These are phyloP conservation scores for Eurotiales sp. DNA, from an alignment of 2,329 filamentous ascomycete genomes.

Conservation along the genomic window DNA sequence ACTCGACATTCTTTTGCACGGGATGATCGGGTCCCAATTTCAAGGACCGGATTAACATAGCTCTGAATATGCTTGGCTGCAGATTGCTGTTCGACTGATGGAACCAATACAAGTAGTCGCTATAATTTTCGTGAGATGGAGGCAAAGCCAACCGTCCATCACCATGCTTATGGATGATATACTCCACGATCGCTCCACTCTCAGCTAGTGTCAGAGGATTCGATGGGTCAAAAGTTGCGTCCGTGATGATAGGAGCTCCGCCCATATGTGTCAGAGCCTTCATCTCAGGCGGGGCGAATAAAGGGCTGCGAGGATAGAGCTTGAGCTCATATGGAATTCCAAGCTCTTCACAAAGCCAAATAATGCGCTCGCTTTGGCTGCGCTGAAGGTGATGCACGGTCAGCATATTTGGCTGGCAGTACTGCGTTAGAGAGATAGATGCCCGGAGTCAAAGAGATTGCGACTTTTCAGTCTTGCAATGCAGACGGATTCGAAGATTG, in stretches of 20 bases:
- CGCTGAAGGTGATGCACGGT: slow-evolving; percentile 51
- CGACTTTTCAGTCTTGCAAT: too few species aligned
- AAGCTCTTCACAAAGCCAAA: slow-evolving; percentile 65
- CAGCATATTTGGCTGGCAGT: not conserved
- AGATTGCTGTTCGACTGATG: slow-evolving; percentile 54
- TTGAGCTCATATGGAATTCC: slow-evolving; percentile 51
- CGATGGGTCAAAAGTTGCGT: slow-evolving; percentile 40
- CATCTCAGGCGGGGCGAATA: slow-evolving; percentile 37
- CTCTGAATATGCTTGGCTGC: slow-evolving; percentile 36
- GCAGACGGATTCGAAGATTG: not conserved
- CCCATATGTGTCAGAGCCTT: slow-evolving; percentile 50
- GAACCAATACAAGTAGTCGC: slow-evolving; percentile 63
- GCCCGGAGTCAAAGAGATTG: too few species aligned
- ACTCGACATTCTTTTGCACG: slow-evolving; percentile 26
- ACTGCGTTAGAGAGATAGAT: not conserved
- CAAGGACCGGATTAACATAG: slow-evolving; percentile 31
- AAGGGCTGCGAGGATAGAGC: slow-evolving; percentile 46
- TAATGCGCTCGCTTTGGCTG: slow-evolving; percentile 62
- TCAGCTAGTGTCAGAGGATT: slow-evolving; percentile 51
- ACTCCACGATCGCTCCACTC: slow-evolving; percentile 58
- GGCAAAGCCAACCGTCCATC: slow-evolving; percentile 47
- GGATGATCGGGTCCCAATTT: slow-evolving; percentile 25
- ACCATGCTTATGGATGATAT: slow-evolving; percentile 56
- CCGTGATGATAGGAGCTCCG: slow-evolving; percentile 58
- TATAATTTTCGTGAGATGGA: slow-evolving; percentile 49